phyloP scores from a whole-genome alignment of 768 basidiomycete species.

The Gautieria morchelliformis region DNA sequence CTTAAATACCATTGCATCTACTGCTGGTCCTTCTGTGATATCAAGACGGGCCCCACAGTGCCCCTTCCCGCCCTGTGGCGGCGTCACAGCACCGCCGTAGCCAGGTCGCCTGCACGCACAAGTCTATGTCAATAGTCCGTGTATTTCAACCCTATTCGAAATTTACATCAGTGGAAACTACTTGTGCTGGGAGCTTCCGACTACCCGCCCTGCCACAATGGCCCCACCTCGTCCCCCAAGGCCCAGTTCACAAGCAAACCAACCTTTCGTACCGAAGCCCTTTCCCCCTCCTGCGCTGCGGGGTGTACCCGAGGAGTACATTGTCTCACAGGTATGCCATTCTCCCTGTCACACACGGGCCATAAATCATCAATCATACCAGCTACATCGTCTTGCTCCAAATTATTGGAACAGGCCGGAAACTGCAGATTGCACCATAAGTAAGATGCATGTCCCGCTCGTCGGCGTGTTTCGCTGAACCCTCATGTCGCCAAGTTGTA shows the following conservation, averaged over 20 bases:
- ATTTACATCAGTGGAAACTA: neutral
- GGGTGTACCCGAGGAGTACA: slow-evolving; percentile 64
- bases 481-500: slow-evolving; percentile 1
- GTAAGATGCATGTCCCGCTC: slow-evolving; percentile 30
- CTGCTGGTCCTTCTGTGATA: neutral
- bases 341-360: slow-evolving; percentile 51
- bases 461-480: neutral
- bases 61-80: neutral
- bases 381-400: slow-evolving; percentile 56
- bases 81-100: neutral
- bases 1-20: neutral
- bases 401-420: slow-evolving; percentile 69
- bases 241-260: neutral
- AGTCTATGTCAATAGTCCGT: neutral
- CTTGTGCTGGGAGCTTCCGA: neutral
- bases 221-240: neutral
- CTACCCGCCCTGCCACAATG: no score
- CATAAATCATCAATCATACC: slow-evolving; percentile 18
- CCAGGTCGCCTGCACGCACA: neutral
- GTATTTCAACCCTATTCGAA: neutral
- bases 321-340: slow-evolving; percentile 56
- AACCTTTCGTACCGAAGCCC: slow-evolving; percentile 43
- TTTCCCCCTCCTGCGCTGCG: slow-evolving; percentile 57
- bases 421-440: slow-evolving; percentile 70
- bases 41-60: neutral